These are phyloP conservation scores for Aspergillus leporis DNA, from an alignment of 495 filamentous ascomycete species.

Conservation along the genomic window DNA sequence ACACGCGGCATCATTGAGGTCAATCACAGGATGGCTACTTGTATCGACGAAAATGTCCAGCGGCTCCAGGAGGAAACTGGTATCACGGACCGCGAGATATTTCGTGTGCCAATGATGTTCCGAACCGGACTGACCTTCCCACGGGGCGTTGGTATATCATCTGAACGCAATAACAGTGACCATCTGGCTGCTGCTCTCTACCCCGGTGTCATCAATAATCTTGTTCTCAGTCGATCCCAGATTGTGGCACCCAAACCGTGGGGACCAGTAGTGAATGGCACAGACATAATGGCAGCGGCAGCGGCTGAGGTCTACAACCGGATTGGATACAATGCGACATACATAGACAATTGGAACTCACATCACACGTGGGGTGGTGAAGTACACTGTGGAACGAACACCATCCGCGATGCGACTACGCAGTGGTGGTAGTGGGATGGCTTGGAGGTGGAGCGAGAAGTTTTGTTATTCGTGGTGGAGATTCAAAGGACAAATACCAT, in stretches of 20 bases:
- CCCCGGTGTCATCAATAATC: constrained; percentile 6
- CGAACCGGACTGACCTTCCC: neutral
- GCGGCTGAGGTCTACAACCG: too few relatives aligned
- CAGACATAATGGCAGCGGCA: neutral
- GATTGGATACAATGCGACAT: too few relatives aligned
- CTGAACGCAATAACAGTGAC: too few relatives aligned
- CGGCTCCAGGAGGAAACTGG: neutral
- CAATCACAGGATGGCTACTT: too few relatives aligned
- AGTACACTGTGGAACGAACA: neutral
- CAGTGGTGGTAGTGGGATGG: neutral
- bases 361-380: neutral
- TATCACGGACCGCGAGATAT: neutral
- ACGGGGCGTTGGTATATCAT: neutral
- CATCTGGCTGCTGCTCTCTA: too few relatives aligned
- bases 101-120: neutral
- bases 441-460: too few relatives aligned
- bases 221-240: neutral
- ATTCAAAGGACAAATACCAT: too few relatives aligned
- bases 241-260: constrained; percentile 11
- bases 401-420: neutral
- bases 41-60: too few relatives aligned
- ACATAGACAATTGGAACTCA: constrained; percentile 2
- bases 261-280: constrained; percentile 10
- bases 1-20: neutral
- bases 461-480: too few relatives aligned